These are phyloP conservation scores for Crucibulum laeve DNA, from an alignment of 768 basidiomycete species.

Conservation along the genomic window DNA sequence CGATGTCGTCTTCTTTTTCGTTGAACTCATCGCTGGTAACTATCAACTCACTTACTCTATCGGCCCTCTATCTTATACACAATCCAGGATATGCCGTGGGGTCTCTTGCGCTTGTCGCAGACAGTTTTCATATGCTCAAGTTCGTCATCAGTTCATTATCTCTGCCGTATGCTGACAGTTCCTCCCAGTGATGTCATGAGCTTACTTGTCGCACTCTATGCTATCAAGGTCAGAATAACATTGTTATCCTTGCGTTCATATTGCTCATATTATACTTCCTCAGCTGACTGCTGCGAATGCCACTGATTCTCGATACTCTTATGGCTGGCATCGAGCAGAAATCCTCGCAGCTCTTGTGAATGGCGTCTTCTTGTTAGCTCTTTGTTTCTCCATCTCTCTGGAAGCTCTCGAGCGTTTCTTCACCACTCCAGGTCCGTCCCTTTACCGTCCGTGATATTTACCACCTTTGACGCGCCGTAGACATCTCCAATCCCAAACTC, in stretches of 20 bases:
- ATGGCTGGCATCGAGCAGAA: constrained; percentile 99
- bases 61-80: constrained; percentile 7
- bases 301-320: constrained; percentile 78
- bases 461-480: constrained; percentile 31
- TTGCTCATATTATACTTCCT: constrained; percentile 14
- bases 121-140: constrained; percentile 99
- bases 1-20: constrained; percentile 82
- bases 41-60: not conserved
- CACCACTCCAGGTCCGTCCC: constrained; percentile 62
- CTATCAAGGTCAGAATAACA: constrained; percentile 31
- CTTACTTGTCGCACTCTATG: constrained; percentile 91
- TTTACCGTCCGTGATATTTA: constrained; percentile 4
- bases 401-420: constrained; percentile 93
- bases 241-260: constrained; percentile 91
- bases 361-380: constrained; percentile 93
- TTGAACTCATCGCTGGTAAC: constrained; percentile 77
- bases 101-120: constrained; percentile 91
- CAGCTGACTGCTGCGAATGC: constrained; percentile 61
- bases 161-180: constrained; percentile 10
- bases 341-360: constrained; percentile 94
- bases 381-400: constrained; percentile 93
- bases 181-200: constrained; percentile 88
- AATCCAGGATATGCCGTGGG: constrained; percentile 87
- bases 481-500: constrained; percentile 84
- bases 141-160: constrained; percentile 29